Base-by-base conservation (phyloP, 2,329 filamentous ascomycete genomes). In the Neofusicoccum laricinum region DNA sequence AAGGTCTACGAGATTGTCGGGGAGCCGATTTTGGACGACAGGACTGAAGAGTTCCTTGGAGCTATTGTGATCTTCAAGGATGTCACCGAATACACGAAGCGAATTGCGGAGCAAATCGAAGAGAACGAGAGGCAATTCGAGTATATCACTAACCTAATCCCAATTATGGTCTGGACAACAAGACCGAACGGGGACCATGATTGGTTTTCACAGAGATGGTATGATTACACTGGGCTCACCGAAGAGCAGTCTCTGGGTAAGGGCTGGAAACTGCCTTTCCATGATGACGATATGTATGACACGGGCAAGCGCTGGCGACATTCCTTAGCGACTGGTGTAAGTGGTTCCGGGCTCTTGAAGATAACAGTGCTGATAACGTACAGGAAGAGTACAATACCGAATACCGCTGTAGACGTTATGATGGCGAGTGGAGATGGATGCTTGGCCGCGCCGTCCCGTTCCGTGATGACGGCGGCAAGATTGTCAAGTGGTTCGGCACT, bases 401-500 rank as follows among this genome's bases (percentile, higher is more conserved):
- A 70, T 93, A 92, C 68, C 85, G 91, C 43, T 91, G 88, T 66
- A 83, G 79, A 58, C 86, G 83, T 64, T 84, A 84, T 57, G 84
- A 89, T 36, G 91, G 90, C 0, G 83, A 89, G 64, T 93, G 87
- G 86, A 83, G 90, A 61, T 94, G 91, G 91, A 92, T 93, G 82
- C 79, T 94, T 2, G 90, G 88, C 11, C 83, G 90, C 48, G 91
- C 90, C 1, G 74, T 90, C 14, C 90, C 91, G 0, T 81, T 92
- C 69, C 82, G 82, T 43, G 86, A 91, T 66, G 84, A 88, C 49
- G 85, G 85, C 0, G 89, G 89, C 1, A 79, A 83, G 53, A 91
- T 93, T 55, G 82, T 91, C 65, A 92, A 90, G 71, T 93, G 90
- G 90, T 92, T 91, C 69, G 91, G 90, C 15, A 92, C 90, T 1